Percentiles rank a stretch among this genome's conserved stretches.
phyloP scores from a whole-genome alignment of 176 grass and related monocot genomes.

The Tillandsia leiboldiana region DNA sequence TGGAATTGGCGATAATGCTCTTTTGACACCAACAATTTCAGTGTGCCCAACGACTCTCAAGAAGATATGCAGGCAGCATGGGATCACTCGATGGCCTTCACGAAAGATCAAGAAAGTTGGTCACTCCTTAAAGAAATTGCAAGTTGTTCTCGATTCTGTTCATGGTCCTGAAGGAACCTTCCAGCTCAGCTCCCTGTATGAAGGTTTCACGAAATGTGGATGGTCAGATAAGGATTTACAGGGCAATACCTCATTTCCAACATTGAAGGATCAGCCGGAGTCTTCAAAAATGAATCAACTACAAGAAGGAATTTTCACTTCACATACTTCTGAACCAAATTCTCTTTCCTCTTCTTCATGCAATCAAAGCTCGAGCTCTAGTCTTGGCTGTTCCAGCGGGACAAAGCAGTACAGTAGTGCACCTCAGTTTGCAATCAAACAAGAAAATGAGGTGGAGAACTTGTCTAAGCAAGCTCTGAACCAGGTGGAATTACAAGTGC shows the following conservation, averaged over 20 bases:
- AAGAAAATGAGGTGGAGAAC: slow-evolving; percentile 54
- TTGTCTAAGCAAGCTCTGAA: slow-evolving; percentile 22
- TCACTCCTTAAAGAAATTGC: slow-evolving; percentile 85
- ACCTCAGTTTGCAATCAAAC: slow-evolving; percentile 31
- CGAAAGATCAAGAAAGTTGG: slow-evolving; percentile 97
- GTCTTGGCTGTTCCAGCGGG: slow-evolving; percentile 46
- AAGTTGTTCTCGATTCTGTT: slow-evolving; percentile 86
- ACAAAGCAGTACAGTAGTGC: slow-evolving; percentile 28
- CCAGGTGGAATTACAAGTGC: slow-evolving; percentile 18
- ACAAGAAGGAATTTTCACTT: slow-evolving; percentile 38
- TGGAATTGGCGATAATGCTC: neutral
- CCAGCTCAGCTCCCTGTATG: slow-evolving; percentile 82
- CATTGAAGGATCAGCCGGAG: slow-evolving; percentile 37
- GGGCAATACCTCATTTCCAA: slow-evolving; percentile 17
- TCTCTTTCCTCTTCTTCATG: slow-evolving; percentile 45
- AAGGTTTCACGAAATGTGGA: slow-evolving; percentile 67
- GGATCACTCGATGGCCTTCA: slow-evolving; percentile 93
- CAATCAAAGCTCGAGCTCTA: slow-evolving; percentile 71
- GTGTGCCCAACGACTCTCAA: slow-evolving; percentile 97
- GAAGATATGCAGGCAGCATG: slow-evolving; percentile 92
- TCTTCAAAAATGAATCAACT: slow-evolving; percentile 27
- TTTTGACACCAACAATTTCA: slow-evolving; percentile 36
- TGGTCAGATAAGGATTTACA: slow-evolving; percentile 53
- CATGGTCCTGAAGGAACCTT: slow-evolving; percentile 58
- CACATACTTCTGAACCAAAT: slow-evolving; percentile 54